Conservation (phyloP, 1,139 yeast genomes). For the Hanseniaspora uvarum region DNA sequence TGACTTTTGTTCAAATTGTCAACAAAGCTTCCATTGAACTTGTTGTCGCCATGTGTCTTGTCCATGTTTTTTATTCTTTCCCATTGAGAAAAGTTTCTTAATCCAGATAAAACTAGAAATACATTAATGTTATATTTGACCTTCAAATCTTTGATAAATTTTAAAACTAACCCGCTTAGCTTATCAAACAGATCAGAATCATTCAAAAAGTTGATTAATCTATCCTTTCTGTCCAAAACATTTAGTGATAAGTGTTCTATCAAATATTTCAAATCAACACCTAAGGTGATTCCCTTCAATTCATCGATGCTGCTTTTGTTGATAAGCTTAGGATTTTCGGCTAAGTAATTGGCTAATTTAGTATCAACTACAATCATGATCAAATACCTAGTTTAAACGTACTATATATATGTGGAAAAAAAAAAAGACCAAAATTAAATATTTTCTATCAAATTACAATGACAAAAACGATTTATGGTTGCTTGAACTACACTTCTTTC, state of each 20-base stretch:
- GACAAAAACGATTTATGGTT: background rate
- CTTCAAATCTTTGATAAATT: background rate
- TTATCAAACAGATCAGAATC: background rate
- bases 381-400: too few relatives aligned
- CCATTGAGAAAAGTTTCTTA: conserved; percentile 9
- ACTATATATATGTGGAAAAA: background rate
- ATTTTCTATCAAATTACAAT: background rate
- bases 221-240: background rate
- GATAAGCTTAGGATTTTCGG: background rate
- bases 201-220: background rate
- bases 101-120: conserved; percentile 10
- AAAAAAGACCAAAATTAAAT: background rate
- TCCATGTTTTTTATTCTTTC: conserved; percentile 3
- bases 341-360: conserved; percentile 1
- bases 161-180: background rate
- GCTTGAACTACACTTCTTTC: background rate
- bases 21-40: conserved; percentile 1
- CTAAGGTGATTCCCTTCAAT: background rate
- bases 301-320: background rate
- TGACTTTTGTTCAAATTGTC: conserved; percentile 31
- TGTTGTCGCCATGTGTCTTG: conserved; percentile 3
- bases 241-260: background rate
- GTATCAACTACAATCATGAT: conserved; percentile 7
- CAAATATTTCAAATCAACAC: conserved; percentile 8
- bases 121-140: background rate